Percentiles rank a stretch among this genome's conserved stretches.
phyloP scores from a whole-genome alignment of 23 red algal genomes.

The Agarophyton chilense region DNA sequence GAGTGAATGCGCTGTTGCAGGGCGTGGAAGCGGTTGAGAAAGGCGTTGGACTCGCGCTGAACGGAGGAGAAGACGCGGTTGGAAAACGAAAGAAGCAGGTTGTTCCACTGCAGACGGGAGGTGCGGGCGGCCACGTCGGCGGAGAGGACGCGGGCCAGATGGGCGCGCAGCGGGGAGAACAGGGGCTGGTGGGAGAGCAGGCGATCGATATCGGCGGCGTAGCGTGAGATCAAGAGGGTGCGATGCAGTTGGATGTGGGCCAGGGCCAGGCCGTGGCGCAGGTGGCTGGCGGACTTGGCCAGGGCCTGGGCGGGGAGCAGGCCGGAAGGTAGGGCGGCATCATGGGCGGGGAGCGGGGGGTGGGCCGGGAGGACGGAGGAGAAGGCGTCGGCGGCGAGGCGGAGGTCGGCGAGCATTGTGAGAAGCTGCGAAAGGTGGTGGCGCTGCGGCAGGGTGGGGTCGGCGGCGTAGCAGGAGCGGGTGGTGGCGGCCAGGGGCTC shows the following conservation, averaged over 20 bases:
- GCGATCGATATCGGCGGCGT: neutral
- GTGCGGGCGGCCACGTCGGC: neutral
- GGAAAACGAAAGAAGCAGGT: neutral
- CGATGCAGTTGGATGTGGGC: neutral
- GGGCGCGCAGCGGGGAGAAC: neutral
- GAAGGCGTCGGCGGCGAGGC: neutral
- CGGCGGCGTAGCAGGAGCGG: constrained; percentile 8
- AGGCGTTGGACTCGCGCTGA: constrained; percentile 2
- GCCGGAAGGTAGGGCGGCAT: neutral
- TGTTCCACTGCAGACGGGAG: neutral
- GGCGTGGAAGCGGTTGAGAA: constrained; percentile 13
- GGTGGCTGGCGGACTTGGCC: constrained; percentile 1
- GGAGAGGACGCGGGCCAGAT: neutral
- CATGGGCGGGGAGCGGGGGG: neutral
- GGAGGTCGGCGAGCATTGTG: neutral
- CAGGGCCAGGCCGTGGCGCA: neutral
- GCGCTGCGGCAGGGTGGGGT: constrained; percentile 2
- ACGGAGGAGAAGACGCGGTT: neutral
- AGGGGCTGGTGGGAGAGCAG: neutral
- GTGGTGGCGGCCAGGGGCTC: neutral
- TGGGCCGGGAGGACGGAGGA: neutral
- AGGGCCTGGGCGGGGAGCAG: neutral
- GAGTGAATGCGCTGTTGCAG: constrained; percentile 21
- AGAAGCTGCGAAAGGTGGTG: neutral
- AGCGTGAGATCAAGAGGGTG: neutral